Evolutionary conservation across 768 basidiomycete species (phyloP), one percentile per base, ranked within the genome.

Genomic region (Naganishia randhawae): DNA sequence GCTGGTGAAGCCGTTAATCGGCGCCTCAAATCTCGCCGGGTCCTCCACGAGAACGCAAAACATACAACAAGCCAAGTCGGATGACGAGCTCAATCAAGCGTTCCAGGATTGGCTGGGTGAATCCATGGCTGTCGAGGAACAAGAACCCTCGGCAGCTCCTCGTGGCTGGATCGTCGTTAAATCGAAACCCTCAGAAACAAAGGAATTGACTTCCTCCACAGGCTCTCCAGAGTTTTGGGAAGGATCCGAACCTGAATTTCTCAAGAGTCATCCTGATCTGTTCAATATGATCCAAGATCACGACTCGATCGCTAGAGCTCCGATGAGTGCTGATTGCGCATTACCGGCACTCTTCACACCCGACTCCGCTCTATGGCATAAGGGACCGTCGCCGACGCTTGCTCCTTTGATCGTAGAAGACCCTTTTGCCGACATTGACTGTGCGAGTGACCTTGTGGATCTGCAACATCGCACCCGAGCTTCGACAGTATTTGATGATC

Each of bases 321-420:
- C 45, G 11, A 48, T n/a, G 9, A 3, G 22, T 25, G 39, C 22
- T 13, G 22, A 17, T 31, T 33, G 50, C 13, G 35, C 39, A 13
- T 67, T 54, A 22, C 66, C 41, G 25, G 41, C 42, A 29, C 42
- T 31, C 66, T 55, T 55, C 29, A 61, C 29, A 31, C 19, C 7
- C 52, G 52, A 33, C 22, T 35, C 53, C 32, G 55, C 32, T 2
- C 22, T 37, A 5, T 61, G 57, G 57, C 65, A 55, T 8, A 57
- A 70, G 25, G 69, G 63, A 3, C 69, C 69, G 0, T 66, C 65
- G 17, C 65, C 65, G 13, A 70, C 69, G 11, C 39, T 70, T 3
- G 69, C 65, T 32, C 69, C 65, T 3, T n/a, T 61, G 50, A 55
- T 70, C 29, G 35, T 66, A n/a, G 69, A 70, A 31, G 69, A 70